phyloP scores from a whole-genome alignment of 169 alveolate species.

The Plasmodium inui region DNA sequence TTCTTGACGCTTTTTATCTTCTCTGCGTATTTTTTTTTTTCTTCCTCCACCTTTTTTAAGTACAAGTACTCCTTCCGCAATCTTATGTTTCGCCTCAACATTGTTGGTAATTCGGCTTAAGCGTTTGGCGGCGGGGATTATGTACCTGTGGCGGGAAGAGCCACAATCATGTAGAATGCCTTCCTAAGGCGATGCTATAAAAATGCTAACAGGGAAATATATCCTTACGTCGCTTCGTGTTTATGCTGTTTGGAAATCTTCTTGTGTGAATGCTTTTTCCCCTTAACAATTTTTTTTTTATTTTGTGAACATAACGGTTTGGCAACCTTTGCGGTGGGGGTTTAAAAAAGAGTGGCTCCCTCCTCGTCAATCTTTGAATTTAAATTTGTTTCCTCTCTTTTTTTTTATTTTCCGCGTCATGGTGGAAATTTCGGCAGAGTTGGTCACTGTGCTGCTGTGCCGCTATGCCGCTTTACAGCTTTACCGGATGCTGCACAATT shows the following conservation, averaged over 20 bases:
- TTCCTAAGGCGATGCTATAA: neutral
- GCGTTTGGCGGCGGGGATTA: neutral
- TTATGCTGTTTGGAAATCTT: too few relatives aligned
- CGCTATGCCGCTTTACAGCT: neutral
- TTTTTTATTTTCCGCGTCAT: neutral
- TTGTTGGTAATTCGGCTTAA: conserved; percentile 48
- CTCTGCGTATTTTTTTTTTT: conserved; percentile 89
- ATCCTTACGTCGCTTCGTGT: neutral
- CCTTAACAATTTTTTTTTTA: neutral
- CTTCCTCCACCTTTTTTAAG: conserved; percentile 92
- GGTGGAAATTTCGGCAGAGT: neutral
- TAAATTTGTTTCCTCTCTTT: neutral
- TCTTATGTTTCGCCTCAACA: conserved; percentile 95
- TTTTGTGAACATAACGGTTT: neutral
- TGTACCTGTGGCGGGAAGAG: neutral
- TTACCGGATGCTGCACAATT: neutral
- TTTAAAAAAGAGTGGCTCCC: neutral
- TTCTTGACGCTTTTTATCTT: conserved; percentile 89
- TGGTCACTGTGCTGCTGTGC: neutral
- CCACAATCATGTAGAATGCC: neutral
- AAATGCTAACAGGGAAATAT: neutral
- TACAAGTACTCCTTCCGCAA: conserved; percentile 96
- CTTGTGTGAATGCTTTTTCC: neutral
- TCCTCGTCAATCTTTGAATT: neutral
- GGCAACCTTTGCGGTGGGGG: neutral